Evolutionary conservation across 2,329 filamentous ascomycete species (phyloP), one percentile per base, ranked within the genome.

Genomic region (Calonectria montana): DNA sequence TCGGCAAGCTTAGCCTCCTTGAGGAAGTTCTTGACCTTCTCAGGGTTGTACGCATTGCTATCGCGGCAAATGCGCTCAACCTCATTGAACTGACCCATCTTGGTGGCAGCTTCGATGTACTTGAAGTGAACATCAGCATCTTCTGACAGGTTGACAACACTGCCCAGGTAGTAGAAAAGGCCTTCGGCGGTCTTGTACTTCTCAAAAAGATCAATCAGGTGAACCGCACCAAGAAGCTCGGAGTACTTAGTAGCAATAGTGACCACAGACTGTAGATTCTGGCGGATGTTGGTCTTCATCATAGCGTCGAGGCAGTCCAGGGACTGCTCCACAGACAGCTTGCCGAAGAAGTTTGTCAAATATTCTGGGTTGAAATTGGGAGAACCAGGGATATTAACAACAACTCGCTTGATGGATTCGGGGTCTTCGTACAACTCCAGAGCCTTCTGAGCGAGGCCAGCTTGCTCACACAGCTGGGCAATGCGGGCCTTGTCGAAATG

Each of bases 21-120:
- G 73, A 99, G 88, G 91, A 98, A 99, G 87, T 99, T 99, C 89
- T 98, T 98, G 70, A 98, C 95, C 88, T 98, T 97, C 84, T 98
- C 95, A 0, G 95, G 90, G 83, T 98, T 96, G 86, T 95, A 96
- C 81, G 90, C 89, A 83, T 94, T 95, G 88, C 93, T 97, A 83
- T 99, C 97, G 73, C 97, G 92, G 87, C 96, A 98, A 80, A 99
- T 96, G 67, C 97, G 94, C 88, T 99, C 96, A 23, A 99, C 97
- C 82, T 99, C 97, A 76, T 94, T 96, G 81, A 98, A 91, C 84
- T 99, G 96, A 35, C 93, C 92, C 91, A 98, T 97, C 81, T 92
- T 94, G 27, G 96, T 98, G 37, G 97, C 97, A 68, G 97, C 95
- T 86, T 99, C 96, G 71, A 99, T 98, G 85, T 99, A 99, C 89